phyloP scores from a whole-genome alignment of 163 green algal species.

The Scenedesmus sp. region DNA sequence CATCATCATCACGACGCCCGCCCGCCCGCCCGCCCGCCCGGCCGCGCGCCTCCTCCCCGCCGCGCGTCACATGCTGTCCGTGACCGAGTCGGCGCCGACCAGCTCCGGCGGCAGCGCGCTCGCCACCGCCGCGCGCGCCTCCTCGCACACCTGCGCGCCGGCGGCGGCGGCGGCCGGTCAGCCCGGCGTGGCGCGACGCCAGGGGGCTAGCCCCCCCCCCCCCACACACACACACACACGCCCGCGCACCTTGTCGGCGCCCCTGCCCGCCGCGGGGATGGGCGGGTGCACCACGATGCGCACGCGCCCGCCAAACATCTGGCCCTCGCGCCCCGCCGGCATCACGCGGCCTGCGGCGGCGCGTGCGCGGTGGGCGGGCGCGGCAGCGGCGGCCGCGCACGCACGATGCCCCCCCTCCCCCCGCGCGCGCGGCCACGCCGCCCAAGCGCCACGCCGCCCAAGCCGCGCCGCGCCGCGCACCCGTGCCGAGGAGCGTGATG shows the following conservation, averaged over 20 bases:
- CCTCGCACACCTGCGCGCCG: slow-evolving; percentile 48
- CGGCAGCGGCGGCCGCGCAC: background rate
- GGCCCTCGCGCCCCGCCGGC: slow-evolving; percentile 73
- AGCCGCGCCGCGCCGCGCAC: slow-evolving; percentile 12
- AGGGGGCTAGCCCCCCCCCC: no score
- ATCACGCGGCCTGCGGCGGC: slow-evolving; percentile 76
- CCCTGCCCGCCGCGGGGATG: slow-evolving; percentile 49
- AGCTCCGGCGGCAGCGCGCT: slow-evolving; percentile 64
- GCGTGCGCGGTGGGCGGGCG: slow-evolving; percentile 29
- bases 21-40: no score
- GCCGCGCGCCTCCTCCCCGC: no score
- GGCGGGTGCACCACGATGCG: slow-evolving; percentile 72
- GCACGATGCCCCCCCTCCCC: background rate
- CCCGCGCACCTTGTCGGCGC: slow-evolving; percentile 37
- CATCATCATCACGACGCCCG: no score
- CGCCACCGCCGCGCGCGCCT: slow-evolving; percentile 56
- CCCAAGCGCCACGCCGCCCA: background rate
- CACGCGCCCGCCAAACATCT: slow-evolving; percentile 73
- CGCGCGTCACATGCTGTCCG: slow-evolving; percentile 46
- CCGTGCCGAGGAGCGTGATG: slow-evolving; percentile 90
- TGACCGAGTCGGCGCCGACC: slow-evolving; percentile 48
- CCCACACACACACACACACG: no score
- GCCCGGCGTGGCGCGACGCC: no score
- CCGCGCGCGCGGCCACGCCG: background rate
- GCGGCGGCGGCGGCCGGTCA: no score